These are phyloP conservation scores for Ascochyta rabiei DNA, from an alignment of 2,329 filamentous ascomycete genomes.

Conservation along the genomic window DNA sequence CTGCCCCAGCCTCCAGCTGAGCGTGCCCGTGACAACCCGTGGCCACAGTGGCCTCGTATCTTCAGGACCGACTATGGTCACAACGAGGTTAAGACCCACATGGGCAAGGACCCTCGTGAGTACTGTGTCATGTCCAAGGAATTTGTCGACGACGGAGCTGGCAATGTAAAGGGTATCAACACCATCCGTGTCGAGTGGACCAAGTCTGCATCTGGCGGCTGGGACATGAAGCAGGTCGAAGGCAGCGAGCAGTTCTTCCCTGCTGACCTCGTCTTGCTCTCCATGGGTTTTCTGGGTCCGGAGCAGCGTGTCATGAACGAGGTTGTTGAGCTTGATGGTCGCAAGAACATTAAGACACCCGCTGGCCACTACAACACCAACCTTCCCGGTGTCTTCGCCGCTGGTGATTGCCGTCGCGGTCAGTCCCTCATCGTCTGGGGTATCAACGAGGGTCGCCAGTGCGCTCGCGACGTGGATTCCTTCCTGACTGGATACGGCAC, in stretches of 20 bases:
- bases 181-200: constrained; percentile 96
- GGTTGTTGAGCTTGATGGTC: constrained; percentile 86
- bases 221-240: constrained; percentile 98
- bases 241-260: constrained; percentile 96
- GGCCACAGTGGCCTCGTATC: constrained; percentile 97
- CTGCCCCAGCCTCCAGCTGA: constrained; percentile 89
- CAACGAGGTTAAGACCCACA: constrained; percentile 93
- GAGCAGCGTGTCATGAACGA: constrained; percentile 87
- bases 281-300: constrained; percentile 96
- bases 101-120: constrained; percentile 93
- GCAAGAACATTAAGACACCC: constrained; percentile 96
- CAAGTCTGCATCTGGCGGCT: constrained; percentile 83
- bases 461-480: constrained; percentile 87
- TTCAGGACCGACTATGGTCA: constrained; percentile 99
- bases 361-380: constrained; percentile 89
- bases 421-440: constrained; percentile 98
- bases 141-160: constrained; percentile 86
- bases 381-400: constrained; percentile 85
- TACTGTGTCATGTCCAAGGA: constrained; percentile 99
- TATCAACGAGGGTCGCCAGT: constrained; percentile 95
- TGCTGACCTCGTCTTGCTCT: constrained; percentile 89
- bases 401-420: constrained; percentile 91
- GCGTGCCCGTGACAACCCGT: constrained; percentile 92
- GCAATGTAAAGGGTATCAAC: constrained; percentile 94
- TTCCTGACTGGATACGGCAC: constrained; percentile 79